These are phyloP conservation scores for Raffaelea albimanens DNA, from an alignment of 2,329 filamentous ascomycete species.

Conservation along the genomic window DNA sequence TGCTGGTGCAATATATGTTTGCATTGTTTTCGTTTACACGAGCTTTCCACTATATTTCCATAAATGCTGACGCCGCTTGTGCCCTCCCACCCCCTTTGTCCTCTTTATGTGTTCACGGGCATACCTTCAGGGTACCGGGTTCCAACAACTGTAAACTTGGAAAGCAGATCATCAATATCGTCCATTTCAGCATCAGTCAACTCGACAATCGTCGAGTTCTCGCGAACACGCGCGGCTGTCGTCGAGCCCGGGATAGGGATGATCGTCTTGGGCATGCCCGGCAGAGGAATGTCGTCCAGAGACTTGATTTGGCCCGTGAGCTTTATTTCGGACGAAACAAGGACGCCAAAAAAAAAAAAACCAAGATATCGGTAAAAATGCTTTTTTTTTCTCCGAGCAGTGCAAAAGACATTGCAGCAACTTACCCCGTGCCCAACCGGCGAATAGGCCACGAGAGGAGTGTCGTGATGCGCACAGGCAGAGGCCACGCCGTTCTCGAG, in stretches of 20 bases:
- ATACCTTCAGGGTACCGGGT: conserved; percentile 6
- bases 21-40: not conserved
- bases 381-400: not conserved
- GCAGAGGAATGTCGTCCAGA: conserved; percentile 25
- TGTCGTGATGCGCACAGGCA: conserved; percentile 39
- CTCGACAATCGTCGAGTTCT: conserved; percentile 32
- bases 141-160: conserved; percentile 8
- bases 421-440: conserved; percentile 49
- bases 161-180: conserved; percentile 22
- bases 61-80: no score
- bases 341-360: not conserved
- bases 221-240: conserved; percentile 30
- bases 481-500: conserved; percentile 41
- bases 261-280: conserved; percentile 31
- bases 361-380: not conserved
- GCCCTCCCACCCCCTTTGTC: not conserved
- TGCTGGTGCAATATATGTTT: not conserved
- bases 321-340: conserved; percentile 18
- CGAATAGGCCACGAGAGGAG: conserved; percentile 46
- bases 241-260: conserved; percentile 35
- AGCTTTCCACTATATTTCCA: no score
- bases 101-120: conserved; percentile 1
- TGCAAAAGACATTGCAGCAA: not conserved
- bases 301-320: conserved; percentile 32
- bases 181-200: conserved; percentile 26